Evolutionary conservation across 2,329 filamentous ascomycete species (phyloP).

Genomic region (Aspergillus brasiliensis): DNA sequence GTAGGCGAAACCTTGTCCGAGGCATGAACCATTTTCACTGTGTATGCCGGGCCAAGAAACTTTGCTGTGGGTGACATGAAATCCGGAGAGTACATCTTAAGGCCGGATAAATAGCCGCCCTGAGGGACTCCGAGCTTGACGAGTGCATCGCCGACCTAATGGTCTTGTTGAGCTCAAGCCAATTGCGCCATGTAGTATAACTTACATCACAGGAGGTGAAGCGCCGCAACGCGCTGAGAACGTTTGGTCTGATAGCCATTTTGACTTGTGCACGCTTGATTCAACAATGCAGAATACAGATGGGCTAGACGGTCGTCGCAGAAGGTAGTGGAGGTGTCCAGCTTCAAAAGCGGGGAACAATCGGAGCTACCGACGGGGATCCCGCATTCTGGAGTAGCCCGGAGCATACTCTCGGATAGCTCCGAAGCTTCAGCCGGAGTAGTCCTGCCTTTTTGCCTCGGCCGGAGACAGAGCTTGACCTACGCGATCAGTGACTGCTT

Average conservation of each 20-base stretch:
- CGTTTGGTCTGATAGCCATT: slow-evolving; percentile 12
- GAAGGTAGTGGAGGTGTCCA: not conserved
- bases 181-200: not conserved
- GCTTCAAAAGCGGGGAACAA: not conserved
- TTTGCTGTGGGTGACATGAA: slow-evolving; percentile 21
- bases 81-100: slow-evolving; percentile 35
- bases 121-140: slow-evolving; percentile 35
- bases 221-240: slow-evolving; percentile 2
- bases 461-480: not conserved
- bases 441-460: not conserved
- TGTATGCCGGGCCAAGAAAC: slow-evolving; percentile 35
- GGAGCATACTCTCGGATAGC: not conserved
- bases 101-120: slow-evolving; percentile 38
- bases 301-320: too few species aligned
- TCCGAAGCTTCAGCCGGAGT: not conserved
- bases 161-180: not conserved
- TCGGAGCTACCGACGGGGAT: not conserved
- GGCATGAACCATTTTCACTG: slow-evolving; percentile 36
- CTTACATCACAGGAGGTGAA: slow-evolving; percentile 15
- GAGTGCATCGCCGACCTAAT: slow-evolving; percentile 39
- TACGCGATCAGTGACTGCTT: not conserved
- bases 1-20: slow-evolving; percentile 34
- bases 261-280: not conserved
- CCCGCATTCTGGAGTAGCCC: not conserved
- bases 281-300: not conserved